Conservation (phyloP, 2,329 filamentous ascomycete genomes). For the Aspergillus tamarii region DNA sequence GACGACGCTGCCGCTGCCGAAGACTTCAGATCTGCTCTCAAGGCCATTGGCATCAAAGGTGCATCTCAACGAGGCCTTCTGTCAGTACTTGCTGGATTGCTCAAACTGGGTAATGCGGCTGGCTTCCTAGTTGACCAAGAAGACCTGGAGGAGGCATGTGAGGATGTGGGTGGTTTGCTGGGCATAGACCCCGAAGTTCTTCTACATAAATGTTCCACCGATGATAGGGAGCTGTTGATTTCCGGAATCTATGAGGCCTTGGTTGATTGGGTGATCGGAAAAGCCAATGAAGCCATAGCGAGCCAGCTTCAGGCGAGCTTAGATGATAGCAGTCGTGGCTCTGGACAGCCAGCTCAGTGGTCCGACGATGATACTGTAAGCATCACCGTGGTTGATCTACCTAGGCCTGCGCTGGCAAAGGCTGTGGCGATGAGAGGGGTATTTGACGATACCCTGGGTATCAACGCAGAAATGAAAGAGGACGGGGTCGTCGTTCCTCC, state of each 20-base stretch:
- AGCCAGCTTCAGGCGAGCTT: constrained; percentile 71
- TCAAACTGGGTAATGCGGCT: constrained; percentile 90
- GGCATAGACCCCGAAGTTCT: constrained; percentile 86
- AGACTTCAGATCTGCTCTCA: constrained; percentile 84
- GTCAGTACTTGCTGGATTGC: constrained; percentile 78
- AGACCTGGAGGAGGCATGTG: constrained; percentile 79
- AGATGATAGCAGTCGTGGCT: constrained; percentile 60
- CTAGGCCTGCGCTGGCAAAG: constrained; percentile 77
- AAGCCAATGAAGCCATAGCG: constrained; percentile 83
- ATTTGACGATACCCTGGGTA: constrained; percentile 89
- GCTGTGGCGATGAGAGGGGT: constrained; percentile 86
- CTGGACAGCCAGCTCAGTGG: constrained; percentile 64
- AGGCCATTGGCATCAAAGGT: constrained; percentile 92
- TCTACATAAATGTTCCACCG: constrained; percentile 74
- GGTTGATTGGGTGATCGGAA: constrained; percentile 90
- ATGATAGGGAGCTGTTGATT: constrained; percentile 81
- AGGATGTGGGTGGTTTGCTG: constrained; percentile 84
- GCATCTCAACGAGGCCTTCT: constrained; percentile 79
- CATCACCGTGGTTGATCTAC: constrained; percentile 85
- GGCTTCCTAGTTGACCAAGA: constrained; percentile 85
- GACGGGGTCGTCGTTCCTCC: constrained; percentile 80
- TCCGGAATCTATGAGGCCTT: constrained; percentile 89
- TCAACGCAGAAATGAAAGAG: constrained; percentile 96
- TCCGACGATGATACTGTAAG: constrained; percentile 80
- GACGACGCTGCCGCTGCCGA: constrained; percentile 93